Evolutionary conservation across 805 yeast species (phyloP).

Genomic region (Barnettozyma wickerhamii): DNA sequence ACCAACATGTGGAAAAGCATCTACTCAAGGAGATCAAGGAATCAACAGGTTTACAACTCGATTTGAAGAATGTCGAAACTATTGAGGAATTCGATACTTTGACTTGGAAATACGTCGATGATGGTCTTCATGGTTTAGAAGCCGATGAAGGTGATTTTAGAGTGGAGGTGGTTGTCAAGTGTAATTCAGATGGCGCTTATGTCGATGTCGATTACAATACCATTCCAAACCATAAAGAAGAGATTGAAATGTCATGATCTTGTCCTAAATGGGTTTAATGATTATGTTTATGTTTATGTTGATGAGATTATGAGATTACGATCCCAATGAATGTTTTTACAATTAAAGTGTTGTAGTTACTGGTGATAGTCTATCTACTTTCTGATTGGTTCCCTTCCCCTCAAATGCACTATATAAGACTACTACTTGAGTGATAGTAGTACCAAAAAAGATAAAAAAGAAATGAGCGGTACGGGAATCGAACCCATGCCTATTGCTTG

Average conservation of each 20-base stretch:
- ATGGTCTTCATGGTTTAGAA: conserved; percentile 40
- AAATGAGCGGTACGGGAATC: conserved; percentile 83
- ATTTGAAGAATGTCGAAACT: conserved; percentile 48
- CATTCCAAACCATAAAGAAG: conserved; percentile 18
- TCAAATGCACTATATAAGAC: too few relatives aligned
- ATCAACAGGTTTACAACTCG: conserved; percentile 52
- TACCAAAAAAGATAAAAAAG: conserved; percentile 3
- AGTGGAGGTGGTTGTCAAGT: conserved; percentile 57
- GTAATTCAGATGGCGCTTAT: conserved; percentile 63
- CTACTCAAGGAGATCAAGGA: conserved; percentile 60
- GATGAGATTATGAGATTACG: not conserved
- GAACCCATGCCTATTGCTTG: conserved; percentile 90
- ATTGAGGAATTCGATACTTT: conserved; percentile 42
- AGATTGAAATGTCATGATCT: not conserved
- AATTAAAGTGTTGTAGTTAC: not conserved
- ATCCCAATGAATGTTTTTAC: not conserved
- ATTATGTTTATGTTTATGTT: too few relatives aligned
- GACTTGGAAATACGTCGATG: conserved; percentile 62
- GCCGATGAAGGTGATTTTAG: conserved; percentile 52
- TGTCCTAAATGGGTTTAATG: too few relatives aligned
- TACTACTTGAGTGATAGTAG: not conserved
- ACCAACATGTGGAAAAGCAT: conserved; percentile 72
- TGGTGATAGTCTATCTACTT: not conserved
- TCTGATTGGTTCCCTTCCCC: too few relatives aligned
- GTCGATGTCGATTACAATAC: conserved; percentile 63